Conservation (phyloP, 2,329 filamentous ascomycete genomes). For the Pseudopyrenochaeta lycopersici region DNA sequence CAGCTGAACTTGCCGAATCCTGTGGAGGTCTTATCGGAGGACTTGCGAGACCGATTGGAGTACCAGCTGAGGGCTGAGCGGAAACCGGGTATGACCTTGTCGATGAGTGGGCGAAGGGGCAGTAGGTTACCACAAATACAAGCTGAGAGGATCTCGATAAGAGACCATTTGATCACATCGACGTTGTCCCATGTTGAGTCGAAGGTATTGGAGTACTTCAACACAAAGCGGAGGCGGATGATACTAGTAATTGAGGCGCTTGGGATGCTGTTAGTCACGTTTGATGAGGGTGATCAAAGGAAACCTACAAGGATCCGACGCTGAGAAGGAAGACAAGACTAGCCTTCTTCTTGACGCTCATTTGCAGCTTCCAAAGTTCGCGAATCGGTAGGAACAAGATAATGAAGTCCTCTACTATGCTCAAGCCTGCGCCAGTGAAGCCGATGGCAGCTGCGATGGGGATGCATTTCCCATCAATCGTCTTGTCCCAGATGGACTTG, state of each 20-base stretch:
- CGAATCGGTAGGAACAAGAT: constrained; percentile 24
- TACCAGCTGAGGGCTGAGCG: constrained; percentile 14
- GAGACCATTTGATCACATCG: constrained; percentile 27
- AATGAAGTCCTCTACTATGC: constrained; percentile 21
- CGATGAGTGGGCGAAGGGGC: constrained; percentile 22
- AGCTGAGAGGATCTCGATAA: constrained; percentile 23
- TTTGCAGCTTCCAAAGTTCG: constrained; percentile 22
- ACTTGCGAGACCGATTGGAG: constrained; percentile 11
- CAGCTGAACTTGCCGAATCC: no score
- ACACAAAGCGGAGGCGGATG: constrained; percentile 19
- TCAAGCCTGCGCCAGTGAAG: constrained; percentile 18
- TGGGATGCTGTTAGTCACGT: constrained; percentile 7
- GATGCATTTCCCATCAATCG: constrained; percentile 17
- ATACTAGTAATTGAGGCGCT: constrained; percentile 24
- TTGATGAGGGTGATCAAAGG: background rate
- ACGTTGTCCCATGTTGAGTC: constrained; percentile 28
- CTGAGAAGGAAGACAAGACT: constrained; percentile 20
- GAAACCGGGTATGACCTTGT: constrained; percentile 11
- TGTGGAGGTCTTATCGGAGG: constrained; percentile 9
- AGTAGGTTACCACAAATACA: constrained; percentile 25
- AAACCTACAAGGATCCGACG: constrained; percentile 21
- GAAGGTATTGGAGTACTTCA: constrained; percentile 21
- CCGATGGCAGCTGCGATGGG: constrained; percentile 16
- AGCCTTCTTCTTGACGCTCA: constrained; percentile 20
- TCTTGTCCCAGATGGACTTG: constrained; percentile 23